Conservation (phyloP, 345 rosid genomes). For the Anacardium occidentale region DNA sequence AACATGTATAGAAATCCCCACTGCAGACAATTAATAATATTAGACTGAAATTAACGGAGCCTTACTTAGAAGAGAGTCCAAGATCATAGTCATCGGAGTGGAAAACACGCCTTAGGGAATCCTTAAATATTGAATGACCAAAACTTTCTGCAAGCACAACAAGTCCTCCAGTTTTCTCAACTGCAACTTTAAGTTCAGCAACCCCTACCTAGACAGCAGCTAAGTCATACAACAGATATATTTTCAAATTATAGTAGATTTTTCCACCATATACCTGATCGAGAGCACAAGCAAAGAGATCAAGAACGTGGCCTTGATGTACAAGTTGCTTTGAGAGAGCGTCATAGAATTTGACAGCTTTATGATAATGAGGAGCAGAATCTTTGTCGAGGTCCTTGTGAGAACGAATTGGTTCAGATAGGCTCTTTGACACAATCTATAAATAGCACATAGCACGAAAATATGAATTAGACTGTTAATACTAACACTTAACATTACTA, state of each 20-base stretch:
- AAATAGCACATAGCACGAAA: not conserved
- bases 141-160: constrained; percentile 99
- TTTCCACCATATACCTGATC: constrained; percentile 59
- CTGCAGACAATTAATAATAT: constrained; percentile 1
- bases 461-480: not conserved
- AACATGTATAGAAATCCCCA: not conserved
- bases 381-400: constrained; percentile 94
- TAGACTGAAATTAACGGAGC: constrained; percentile 25
- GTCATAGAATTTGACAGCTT: constrained; percentile 81
- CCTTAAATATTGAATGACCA: constrained; percentile 89
- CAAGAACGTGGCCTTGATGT: constrained; percentile 96
- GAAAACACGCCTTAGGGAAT: constrained; percentile 76
- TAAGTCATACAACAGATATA: not conserved
- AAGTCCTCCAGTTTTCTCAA: constrained; percentile 93
- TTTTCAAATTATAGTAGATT: not conserved
- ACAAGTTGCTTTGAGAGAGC: constrained; percentile 86
- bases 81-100: constrained; percentile 77
- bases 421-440: constrained; percentile 79
- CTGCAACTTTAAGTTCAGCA: constrained; percentile 90
- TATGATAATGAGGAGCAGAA: constrained; percentile 70
- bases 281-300: constrained; percentile 90
- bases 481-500: not conserved
- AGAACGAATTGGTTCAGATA: constrained; percentile 91
- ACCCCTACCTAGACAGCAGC: constrained; percentile 66
- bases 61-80: constrained; percentile 86